Evolutionary conservation across 1,284 basidiomycete species (phyloP).

Genomic region (Stygiomarasmius scandens): DNA sequence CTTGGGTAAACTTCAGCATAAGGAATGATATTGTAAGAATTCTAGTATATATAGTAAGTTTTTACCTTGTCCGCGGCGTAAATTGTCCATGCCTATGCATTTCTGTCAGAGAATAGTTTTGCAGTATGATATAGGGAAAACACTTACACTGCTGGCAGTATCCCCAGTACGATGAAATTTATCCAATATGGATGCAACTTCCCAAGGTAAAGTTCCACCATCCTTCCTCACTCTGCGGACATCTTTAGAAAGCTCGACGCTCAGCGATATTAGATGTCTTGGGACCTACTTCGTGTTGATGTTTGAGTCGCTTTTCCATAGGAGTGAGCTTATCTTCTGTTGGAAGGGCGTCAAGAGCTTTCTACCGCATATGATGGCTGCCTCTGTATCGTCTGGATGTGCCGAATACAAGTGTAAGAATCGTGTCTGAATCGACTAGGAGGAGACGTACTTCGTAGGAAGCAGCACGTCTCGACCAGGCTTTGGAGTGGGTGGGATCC

Average conservation of each 20-base stretch:
- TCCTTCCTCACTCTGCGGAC: neutral
- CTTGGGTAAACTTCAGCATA: slow-evolving; percentile 15
- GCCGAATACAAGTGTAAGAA: neutral
- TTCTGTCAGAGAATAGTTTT: neutral
- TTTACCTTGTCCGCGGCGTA: slow-evolving; percentile 31
- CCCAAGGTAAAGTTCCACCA: slow-evolving; percentile 21
- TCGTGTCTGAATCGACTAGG: neutral
- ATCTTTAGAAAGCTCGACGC: neutral
- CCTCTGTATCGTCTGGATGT: neutral
- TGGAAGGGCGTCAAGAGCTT: slow-evolving; percentile 26
- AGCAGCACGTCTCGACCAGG: slow-evolving; percentile 33
- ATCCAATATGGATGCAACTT: slow-evolving; percentile 17
- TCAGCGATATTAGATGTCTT: slow-evolving; percentile 26
- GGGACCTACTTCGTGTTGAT: slow-evolving; percentile 31
- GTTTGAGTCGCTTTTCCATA: slow-evolving; percentile 29
- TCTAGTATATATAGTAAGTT: neutral
- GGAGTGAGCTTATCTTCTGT: slow-evolving; percentile 17
- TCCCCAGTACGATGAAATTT: slow-evolving; percentile 20
- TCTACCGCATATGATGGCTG: slow-evolving; percentile 13
- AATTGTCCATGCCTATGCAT: slow-evolving; percentile 39
- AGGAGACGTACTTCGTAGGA: slow-evolving; percentile 29
- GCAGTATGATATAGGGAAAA: neutral
- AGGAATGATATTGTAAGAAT: neutral
- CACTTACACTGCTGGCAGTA: slow-evolving; percentile 29
- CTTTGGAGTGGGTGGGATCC: slow-evolving; percentile 39